A percentile compares a stretch with the other conserved stretches of the same genome.
These are phyloP conservation scores for Cucurbita maxima DNA, from an alignment of 306 rosid genomes.

Conservation along the genomic window DNA sequence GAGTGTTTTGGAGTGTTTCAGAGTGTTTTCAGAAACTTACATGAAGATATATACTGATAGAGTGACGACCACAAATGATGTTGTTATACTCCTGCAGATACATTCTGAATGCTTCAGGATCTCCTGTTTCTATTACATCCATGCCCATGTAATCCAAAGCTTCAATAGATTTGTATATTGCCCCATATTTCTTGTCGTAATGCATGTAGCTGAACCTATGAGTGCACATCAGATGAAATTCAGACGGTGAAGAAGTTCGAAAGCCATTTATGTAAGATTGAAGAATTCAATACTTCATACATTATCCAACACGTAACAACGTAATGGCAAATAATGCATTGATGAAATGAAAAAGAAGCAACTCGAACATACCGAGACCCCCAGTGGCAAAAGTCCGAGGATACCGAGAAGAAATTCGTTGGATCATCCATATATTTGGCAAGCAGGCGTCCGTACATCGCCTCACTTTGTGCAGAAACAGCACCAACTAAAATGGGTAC, in stretches of 20 bases:
- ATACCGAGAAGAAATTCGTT: conserved; percentile 60
- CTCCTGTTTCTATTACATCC: conserved; percentile 89
- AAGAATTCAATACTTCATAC: neutral
- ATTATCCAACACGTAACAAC: neutral
- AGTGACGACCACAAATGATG: conserved; percentile 96
- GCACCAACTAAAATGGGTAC: conserved; percentile 93
- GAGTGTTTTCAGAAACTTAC: conserved; percentile 34
- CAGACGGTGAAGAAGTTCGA: neutral
- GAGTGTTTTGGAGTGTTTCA: neutral
- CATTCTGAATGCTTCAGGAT: conserved; percentile 74
- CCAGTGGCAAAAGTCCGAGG: conserved; percentile 98
- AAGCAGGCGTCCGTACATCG: conserved; percentile 67
- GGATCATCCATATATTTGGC: conserved; percentile 77
- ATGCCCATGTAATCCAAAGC: conserved; percentile 93
- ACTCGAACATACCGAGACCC: conserved; percentile 59
- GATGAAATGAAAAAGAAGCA: neutral
- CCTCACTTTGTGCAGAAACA: conserved; percentile 57
- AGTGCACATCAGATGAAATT: conserved; percentile 3
- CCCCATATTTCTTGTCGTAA: conserved; percentile 80
- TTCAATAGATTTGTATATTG: conserved; percentile 86
- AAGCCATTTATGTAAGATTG: neutral
- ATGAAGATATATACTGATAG: conserved; percentile 90
- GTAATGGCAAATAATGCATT: neutral
- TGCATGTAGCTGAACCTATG: conserved; percentile 61
- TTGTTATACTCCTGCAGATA: conserved; percentile 64